These are phyloP conservation scores for Dactylellina parvicollis DNA, from an alignment of 2,329 filamentous ascomycete genomes.

Conservation along the genomic window DNA sequence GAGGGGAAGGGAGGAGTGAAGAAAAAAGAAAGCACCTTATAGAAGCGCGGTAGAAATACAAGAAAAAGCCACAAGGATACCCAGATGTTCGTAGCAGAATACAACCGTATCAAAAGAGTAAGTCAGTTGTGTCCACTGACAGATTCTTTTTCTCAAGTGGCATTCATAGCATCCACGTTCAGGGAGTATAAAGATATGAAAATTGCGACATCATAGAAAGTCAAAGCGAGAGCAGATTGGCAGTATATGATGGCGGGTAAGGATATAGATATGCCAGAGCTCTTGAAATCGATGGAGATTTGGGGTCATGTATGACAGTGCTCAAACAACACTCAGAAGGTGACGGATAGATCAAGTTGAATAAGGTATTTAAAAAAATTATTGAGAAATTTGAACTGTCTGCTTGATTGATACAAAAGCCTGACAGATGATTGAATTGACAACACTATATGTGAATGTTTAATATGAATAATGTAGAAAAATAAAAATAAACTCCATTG, in stretches of 20 bases:
- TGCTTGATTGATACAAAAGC: neutral
- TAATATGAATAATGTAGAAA: conserved; percentile 8
- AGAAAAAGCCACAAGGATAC: neutral
- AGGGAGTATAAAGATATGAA: neutral
- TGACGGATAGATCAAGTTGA: neutral
- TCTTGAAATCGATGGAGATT: no score
- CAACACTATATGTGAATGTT: conserved; percentile 9
- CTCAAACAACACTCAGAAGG: no score
- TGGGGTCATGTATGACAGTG: no score
- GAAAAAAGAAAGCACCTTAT: neutral
- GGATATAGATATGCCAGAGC: neutral
- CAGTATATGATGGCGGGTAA: neutral
- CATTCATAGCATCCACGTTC: no score
- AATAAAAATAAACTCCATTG: conserved; percentile 49
- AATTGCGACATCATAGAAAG: conserved; percentile 5
- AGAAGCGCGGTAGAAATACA: neutral
- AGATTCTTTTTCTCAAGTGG: no score
- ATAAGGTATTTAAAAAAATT: neutral
- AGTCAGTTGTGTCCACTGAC: no score
- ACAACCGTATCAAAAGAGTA: no score
- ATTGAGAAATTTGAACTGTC: neutral
- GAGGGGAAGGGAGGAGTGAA: neutral
- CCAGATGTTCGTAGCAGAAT: neutral
- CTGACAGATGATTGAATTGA: neutral
- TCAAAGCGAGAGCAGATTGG: conserved; percentile 2